phyloP scores from a whole-genome alignment of 208 protist species.

The Crithidia bombi region DNA sequence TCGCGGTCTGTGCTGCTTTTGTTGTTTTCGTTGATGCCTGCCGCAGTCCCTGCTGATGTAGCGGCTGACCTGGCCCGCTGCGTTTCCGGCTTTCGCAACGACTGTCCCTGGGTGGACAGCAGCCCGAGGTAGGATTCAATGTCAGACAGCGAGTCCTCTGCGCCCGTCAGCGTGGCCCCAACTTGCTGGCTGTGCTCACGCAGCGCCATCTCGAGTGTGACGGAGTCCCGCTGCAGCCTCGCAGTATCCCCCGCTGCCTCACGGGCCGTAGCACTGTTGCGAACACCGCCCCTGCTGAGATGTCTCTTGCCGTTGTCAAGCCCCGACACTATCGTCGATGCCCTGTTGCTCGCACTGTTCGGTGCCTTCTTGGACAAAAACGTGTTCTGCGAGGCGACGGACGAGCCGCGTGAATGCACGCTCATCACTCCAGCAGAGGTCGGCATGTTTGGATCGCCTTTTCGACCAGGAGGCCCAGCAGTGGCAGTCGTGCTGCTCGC shows the following conservation, averaged over 20 bases:
- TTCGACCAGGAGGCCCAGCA: not conserved
- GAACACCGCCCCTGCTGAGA: not conserved
- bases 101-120: slow-evolving; percentile 8
- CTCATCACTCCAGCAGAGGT: not conserved
- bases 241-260: not conserved
- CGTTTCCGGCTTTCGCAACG: slow-evolving; percentile 3
- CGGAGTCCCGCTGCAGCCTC: not conserved
- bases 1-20: slow-evolving; percentile 2
- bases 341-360: not conserved
- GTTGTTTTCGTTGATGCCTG: not conserved
- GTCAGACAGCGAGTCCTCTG: slow-evolving; percentile 31
- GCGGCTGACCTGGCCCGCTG: not conserved
- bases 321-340: not conserved
- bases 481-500: not conserved
- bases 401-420: slow-evolving; percentile 2
- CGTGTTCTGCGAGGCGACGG: slow-evolving; percentile 22
- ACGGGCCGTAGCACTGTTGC: no score
- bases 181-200: slow-evolving; percentile 13
- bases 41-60: not conserved
- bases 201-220: slow-evolving; percentile 25
- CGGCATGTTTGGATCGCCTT: not conserved
- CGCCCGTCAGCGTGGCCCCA: not conserved
- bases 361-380: slow-evolving; percentile 21
- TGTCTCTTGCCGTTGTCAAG: not conserved
- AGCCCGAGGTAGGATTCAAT: slow-evolving; percentile 35